Evolutionary conservation across 2,329 filamentous ascomycete species (phyloP).

Genomic region (Ophiocordyceps australis): DNA sequence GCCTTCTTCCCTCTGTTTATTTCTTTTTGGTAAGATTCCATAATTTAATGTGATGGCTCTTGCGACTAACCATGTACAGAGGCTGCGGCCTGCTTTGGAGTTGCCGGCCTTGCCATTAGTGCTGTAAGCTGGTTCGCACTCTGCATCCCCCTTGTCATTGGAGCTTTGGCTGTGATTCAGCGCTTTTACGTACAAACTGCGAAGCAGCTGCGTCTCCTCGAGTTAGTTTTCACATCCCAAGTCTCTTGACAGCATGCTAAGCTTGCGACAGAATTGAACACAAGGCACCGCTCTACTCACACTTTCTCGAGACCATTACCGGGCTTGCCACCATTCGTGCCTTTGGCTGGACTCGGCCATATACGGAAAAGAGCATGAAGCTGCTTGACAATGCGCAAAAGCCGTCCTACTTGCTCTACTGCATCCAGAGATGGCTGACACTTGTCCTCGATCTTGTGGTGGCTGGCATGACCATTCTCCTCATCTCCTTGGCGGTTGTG

Average conservation of each 20-base stretch:
- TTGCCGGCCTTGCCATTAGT: too few species aligned
- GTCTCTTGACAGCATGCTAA: too few species aligned
- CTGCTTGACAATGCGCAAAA: slow-evolving; percentile 1
- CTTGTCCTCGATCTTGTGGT: slow-evolving; percentile 1
- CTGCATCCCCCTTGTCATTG: slow-evolving; percentile 16
- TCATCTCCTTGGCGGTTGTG: slow-evolving; percentile 4
- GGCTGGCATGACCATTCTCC: slow-evolving; percentile 5
- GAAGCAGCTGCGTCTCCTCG: slow-evolving; percentile 33
- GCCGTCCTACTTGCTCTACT: slow-evolving; percentile 1
- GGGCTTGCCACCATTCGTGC: slow-evolving; percentile 2
- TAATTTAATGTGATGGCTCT: too few species aligned
- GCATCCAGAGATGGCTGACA: slow-evolving; percentile 1
- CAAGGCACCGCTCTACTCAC: slow-evolving; percentile 14
- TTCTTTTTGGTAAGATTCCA: too few species aligned
- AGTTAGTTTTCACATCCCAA: too few species aligned
- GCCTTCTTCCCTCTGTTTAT: too few species aligned
- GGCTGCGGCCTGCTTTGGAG: too few species aligned
- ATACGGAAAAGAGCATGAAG: background rate
- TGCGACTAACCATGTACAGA: too few species aligned
- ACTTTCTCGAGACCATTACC: slow-evolving; percentile 1
- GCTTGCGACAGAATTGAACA: too few species aligned
- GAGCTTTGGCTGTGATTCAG: slow-evolving; percentile 22
- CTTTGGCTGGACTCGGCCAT: slow-evolving; percentile 1
- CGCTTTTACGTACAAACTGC: slow-evolving; percentile 37
- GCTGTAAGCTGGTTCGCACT: too few species aligned